These are phyloP conservation scores for Yamadazyma dushanensis DNA, from an alignment of 1,139 yeast species.

Conservation along the genomic window DNA sequence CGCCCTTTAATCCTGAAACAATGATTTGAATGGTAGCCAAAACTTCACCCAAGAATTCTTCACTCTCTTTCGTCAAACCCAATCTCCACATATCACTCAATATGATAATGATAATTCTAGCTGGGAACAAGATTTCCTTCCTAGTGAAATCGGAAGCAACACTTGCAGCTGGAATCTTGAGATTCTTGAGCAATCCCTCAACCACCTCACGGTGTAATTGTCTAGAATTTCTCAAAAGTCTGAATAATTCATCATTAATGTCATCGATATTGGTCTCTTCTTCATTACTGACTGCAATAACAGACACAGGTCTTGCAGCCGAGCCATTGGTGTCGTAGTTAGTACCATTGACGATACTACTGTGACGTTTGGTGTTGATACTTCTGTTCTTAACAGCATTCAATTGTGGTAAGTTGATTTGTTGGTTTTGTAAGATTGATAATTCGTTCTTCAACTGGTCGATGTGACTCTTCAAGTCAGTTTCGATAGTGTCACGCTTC, in stretches of 20 bases:
- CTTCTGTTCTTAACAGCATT: slow-evolving; percentile 31
- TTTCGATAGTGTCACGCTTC: slow-evolving; percentile 67
- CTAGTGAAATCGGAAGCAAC: slow-evolving; percentile 80
- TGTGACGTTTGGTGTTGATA: slow-evolving; percentile 39
- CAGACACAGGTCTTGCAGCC: slow-evolving; percentile 51
- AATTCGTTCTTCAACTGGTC: slow-evolving; percentile 69
- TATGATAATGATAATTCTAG: slow-evolving; percentile 88
- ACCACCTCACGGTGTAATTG: slow-evolving; percentile 81
- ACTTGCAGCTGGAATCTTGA: slow-evolving; percentile 83
- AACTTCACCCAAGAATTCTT: slow-evolving; percentile 87
- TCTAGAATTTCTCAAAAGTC: slow-evolving; percentile 75
- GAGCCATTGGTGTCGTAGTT: slow-evolving; percentile 27
- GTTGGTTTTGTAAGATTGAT: slow-evolving; percentile 48
- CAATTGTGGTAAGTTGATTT: slow-evolving; percentile 19
- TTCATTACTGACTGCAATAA: slow-evolving; percentile 55
- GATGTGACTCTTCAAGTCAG: slow-evolving; percentile 66
- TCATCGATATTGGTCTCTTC: slow-evolving; percentile 64
- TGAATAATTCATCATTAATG: slow-evolving; percentile 71
- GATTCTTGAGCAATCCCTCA: slow-evolving; percentile 83
- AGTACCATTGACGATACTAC: slow-evolving; percentile 35
- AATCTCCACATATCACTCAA: slow-evolving; percentile 98
- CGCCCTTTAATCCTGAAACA: slow-evolving; percentile 71
- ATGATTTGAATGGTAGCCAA: slow-evolving; percentile 83
- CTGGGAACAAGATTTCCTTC: slow-evolving; percentile 94
- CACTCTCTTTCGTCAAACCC: slow-evolving; percentile 90